phyloP scores from a whole-genome alignment of 306 rosid genomes.

The Amphicarpaea edgeworthii region DNA sequence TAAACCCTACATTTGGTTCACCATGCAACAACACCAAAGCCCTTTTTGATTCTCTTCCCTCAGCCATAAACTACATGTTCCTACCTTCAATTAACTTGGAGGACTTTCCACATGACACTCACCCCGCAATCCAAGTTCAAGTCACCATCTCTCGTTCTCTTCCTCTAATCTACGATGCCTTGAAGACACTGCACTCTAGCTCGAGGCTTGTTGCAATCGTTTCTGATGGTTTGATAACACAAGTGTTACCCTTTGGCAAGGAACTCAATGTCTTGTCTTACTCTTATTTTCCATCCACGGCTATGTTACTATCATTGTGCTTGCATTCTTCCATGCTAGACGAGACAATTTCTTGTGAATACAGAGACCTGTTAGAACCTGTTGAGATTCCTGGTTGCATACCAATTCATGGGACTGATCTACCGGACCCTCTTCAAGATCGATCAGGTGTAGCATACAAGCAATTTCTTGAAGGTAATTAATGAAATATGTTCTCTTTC shows the following conservation, averaged over 20 bases:
- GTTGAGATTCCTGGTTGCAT: constrained; percentile 50
- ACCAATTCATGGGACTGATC: constrained; percentile 46
- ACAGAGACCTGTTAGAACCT: constrained; percentile 43
- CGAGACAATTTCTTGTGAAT: constrained; percentile 43
- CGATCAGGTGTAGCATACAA: constrained; percentile 28
- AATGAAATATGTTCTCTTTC: constrained; percentile 12
- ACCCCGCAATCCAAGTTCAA: constrained; percentile 31
- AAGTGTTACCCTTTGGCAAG: constrained; percentile 37
- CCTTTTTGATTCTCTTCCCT: constrained; percentile 48
- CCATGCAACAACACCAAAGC: constrained; percentile 36
- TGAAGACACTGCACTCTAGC: constrained; percentile 14
- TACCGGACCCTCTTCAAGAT: constrained; percentile 44
- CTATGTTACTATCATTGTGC: constrained; percentile 50
- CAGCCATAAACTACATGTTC: constrained; percentile 36
- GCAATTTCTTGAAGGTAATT: constrained; percentile 28
- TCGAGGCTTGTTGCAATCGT: constrained; percentile 36
- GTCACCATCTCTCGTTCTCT: constrained; percentile 33
- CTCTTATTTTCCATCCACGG: constrained; percentile 51
- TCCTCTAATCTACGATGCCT: constrained; percentile 30
- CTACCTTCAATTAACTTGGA: constrained; percentile 40
- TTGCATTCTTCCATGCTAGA: constrained; percentile 47
- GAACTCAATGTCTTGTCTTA: constrained; percentile 35
- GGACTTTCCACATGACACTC: constrained; percentile 17
- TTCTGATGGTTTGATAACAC: constrained; percentile 43
- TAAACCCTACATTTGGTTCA: constrained; percentile 48